These are phyloP conservation scores for Quercus dentata DNA, from an alignment of 306 rosid species.

Conservation along the genomic window DNA sequence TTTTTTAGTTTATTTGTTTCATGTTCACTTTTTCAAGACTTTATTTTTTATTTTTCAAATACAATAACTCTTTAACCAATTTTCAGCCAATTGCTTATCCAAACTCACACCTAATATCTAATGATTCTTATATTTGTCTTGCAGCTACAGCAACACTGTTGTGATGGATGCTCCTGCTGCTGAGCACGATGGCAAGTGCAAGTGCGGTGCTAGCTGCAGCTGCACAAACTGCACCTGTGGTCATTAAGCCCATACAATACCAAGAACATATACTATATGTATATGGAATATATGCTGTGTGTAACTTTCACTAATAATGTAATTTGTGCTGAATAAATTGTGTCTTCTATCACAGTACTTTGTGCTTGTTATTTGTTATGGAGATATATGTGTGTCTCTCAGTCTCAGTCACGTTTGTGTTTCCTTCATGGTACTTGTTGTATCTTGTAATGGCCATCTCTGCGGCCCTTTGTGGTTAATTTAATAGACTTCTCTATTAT, in stretches of 20 bases:
- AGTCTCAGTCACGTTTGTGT: slow-evolving; percentile 13
- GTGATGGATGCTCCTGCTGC: slow-evolving; percentile 55
- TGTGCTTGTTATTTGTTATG: neutral
- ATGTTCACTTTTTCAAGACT: no score
- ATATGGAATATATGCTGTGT: neutral
- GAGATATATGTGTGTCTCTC: neutral
- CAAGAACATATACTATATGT: slow-evolving; percentile 5
- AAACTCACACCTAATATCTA: neutral
- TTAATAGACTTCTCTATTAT: slow-evolving; percentile 9
- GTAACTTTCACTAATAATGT: slow-evolving; percentile 29
- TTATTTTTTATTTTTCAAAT: no score
- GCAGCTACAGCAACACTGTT: slow-evolving; percentile 51
- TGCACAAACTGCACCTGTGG: slow-evolving; percentile 64
- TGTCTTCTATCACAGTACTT: slow-evolving; percentile 9
- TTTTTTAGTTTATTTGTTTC: no score
- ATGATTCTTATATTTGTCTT: neutral
- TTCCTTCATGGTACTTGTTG: neutral
- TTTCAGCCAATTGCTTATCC: no score
- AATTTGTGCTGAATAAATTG: slow-evolving; percentile 23
- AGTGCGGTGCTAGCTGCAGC: slow-evolving; percentile 60
- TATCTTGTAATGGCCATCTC: slow-evolving; percentile 11
- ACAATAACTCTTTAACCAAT: no score
- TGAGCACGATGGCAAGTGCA: slow-evolving; percentile 73
- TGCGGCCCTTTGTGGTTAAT: slow-evolving; percentile 15
- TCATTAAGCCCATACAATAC: slow-evolving; percentile 21